Percentiles rank a stretch among this genome's conserved stretches.
phyloP scores from a whole-genome alignment of 495 filamentous ascomycete genomes.

The Amorphotheca resinae region DNA sequence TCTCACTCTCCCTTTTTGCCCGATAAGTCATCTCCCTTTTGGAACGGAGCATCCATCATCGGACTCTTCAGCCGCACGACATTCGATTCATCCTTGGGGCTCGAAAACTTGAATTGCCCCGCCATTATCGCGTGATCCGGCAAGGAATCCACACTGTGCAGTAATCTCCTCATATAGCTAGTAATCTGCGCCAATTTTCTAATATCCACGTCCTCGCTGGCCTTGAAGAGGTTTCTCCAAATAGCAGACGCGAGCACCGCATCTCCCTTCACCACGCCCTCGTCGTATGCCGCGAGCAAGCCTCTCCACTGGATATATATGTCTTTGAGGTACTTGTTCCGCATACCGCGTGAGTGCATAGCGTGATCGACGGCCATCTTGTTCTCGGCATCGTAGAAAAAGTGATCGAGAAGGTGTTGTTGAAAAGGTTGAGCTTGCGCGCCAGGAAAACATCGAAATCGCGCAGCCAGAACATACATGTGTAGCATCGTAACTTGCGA shows the following conservation, averaged over 20 bases:
- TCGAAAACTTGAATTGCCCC: slow-evolving; percentile 26
- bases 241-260: slow-evolving; percentile 76
- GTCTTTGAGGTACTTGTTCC: slow-evolving; percentile 84
- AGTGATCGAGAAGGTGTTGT: slow-evolving; percentile 77
- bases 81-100: slow-evolving; percentile 22
- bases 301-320: slow-evolving; percentile 88
- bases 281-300: slow-evolving; percentile 70
- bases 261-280: slow-evolving; percentile 72
- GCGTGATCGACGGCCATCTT: slow-evolving; percentile 65
- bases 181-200: slow-evolving; percentile 60
- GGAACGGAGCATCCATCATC: slow-evolving; percentile 28
- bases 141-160: slow-evolving; percentile 50
- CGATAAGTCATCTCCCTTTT: slow-evolving; percentile 15
- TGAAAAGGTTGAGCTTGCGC: slow-evolving; percentile 50
- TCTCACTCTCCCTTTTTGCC: slow-evolving; percentile 1
- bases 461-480: slow-evolving; percentile 86
- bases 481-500: slow-evolving; percentile 91
- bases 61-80: slow-evolving; percentile 29
- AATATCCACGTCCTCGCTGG: slow-evolving; percentile 55
- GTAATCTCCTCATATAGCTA: slow-evolving; percentile 59
- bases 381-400: slow-evolving; percentile 83
- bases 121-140: slow-evolving; percentile 39
- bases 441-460: slow-evolving; percentile 60
- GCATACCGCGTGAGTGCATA: slow-evolving; percentile 46
- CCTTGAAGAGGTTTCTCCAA: slow-evolving; percentile 90